Base-by-base conservation (phyloP, 179 eudicot genomes). In the Camellia oleifera region DNA sequence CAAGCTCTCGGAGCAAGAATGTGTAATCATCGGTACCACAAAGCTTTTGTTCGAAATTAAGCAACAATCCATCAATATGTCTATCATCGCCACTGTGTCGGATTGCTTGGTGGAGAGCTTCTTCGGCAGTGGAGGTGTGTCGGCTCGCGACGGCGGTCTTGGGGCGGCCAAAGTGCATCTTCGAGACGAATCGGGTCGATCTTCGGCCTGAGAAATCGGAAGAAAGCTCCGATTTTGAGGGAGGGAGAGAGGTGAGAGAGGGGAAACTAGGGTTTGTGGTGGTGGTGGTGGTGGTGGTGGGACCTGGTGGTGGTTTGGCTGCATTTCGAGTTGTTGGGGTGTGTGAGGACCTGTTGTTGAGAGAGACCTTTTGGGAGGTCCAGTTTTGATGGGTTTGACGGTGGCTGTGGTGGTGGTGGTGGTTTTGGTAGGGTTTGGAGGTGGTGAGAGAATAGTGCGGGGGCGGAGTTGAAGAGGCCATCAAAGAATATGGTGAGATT, bases 401-500 rank as follows among this genome's bases (percentile, higher is more conserved):
- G 79, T 82, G 18, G 9, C 61, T 81, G 79, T 82, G 18, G 9
- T 74, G 74, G 9, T 20, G 23, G 23, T 66, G 57, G 46, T 82
- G 90, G 83, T 84, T 80, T 23, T 85, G 89, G 62, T 87, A 89
- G 82, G 97, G 90, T 79, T 91, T 92, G 0, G 98, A 65, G 69
- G 93, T 61, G 63, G 96, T 89, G 75, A 93, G 87, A 0, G 97
- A 82, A 85, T 85, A 92, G 85, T 85, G 91, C 11, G 95, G 91
- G 9, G 95, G 90, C 2, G 94, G 94, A 48, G 97, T 90, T 0
- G 97, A 92, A 40, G 98, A 91, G 17, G 98, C 98, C 98, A 94
- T 94, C 44, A 63, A 57, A 53, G 23, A 48, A 13, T 11, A 32
- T 73, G 20, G 5, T 52, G 44, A 14, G 44, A 52, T 2, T 48